A percentile compares a stretch with the other conserved stretches of the same genome.
phyloP scores from a whole-genome alignment of 371 early-diverging fungal genomes.

The Amoeboradix gromovi region DNA sequence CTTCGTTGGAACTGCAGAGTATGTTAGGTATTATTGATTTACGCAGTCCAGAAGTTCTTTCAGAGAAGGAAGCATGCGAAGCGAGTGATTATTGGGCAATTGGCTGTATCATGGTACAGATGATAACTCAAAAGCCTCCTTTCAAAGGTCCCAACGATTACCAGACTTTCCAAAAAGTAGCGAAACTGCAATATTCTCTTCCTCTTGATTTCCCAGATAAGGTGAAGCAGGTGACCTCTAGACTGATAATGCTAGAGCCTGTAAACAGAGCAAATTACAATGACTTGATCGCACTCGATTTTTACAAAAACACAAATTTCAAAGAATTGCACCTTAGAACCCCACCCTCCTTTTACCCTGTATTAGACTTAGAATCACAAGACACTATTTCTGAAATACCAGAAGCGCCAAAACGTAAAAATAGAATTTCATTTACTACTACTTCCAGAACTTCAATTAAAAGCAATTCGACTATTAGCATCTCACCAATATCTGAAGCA shows the following conservation, averaged over 20 bases:
- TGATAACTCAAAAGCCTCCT: slow-evolving; percentile 70
- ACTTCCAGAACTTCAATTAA: background rate
- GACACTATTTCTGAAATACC: background rate
- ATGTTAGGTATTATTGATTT: slow-evolving; percentile 26
- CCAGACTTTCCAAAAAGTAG: slow-evolving; percentile 76
- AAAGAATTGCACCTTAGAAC: slow-evolving; percentile 3
- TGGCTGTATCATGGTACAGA: slow-evolving; percentile 86
- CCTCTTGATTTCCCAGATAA: slow-evolving; percentile 33
- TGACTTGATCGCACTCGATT: slow-evolving; percentile 12
- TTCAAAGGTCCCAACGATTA: slow-evolving; percentile 85
- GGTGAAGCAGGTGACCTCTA: slow-evolving; percentile 36
- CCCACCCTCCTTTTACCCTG: background rate
- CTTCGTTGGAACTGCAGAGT: slow-evolving; percentile 89
- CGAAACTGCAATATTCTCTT: slow-evolving; percentile 45
- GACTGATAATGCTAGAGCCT: slow-evolving; percentile 44
- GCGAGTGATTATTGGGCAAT: slow-evolving; percentile 89
- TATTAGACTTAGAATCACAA: background rate
- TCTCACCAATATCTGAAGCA: background rate
- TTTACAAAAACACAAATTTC: slow-evolving; percentile 9
- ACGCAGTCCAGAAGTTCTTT: slow-evolving; percentile 69
- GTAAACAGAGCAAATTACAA: slow-evolving; percentile 5
- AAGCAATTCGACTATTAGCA: no score
- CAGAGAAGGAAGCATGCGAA: slow-evolving; percentile 38
- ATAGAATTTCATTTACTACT: background rate
- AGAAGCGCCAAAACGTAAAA: slow-evolving; percentile 1